These are phyloP conservation scores for Podospora didyma DNA, from an alignment of 495 filamentous ascomycete species.

Conservation along the genomic window DNA sequence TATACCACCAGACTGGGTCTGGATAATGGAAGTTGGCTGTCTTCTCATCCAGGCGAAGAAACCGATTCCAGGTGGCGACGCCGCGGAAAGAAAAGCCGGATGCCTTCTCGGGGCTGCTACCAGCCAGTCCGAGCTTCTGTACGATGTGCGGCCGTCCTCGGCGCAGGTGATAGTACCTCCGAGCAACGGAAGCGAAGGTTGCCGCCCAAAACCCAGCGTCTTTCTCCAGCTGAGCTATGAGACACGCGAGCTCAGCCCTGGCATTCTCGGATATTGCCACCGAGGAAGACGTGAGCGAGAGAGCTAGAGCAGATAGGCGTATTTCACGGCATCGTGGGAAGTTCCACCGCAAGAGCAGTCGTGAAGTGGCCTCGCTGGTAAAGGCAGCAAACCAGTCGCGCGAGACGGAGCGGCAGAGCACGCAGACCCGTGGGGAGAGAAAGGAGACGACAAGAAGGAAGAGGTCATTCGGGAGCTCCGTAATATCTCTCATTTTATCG, in stretches of 20 bases:
- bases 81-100: slow-evolving; percentile 40
- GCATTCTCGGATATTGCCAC: slow-evolving; percentile 8
- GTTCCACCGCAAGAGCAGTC: slow-evolving; percentile 45
- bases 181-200: slow-evolving; percentile 50
- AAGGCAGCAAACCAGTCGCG: slow-evolving; percentile 53
- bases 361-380: slow-evolving; percentile 40
- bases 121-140: slow-evolving; percentile 42
- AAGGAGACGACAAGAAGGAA: slow-evolving; percentile 49
- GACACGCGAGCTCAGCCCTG: slow-evolving; percentile 6
- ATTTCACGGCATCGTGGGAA: slow-evolving; percentile 56
- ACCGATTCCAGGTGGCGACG: slow-evolving; percentile 55
- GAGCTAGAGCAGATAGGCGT: slow-evolving; percentile 28
- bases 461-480: slow-evolving; percentile 49
- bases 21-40: slow-evolving; percentile 43
- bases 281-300: slow-evolving; percentile 2
- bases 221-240: background rate
- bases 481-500: slow-evolving; percentile 39
- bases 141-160: slow-evolving; percentile 45
- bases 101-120: slow-evolving; percentile 8
- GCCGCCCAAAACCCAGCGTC: slow-evolving; percentile 28
- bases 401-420: slow-evolving; percentile 55
- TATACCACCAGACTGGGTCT: slow-evolving; percentile 59
- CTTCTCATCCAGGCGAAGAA: slow-evolving; percentile 44
- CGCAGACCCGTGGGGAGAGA: slow-evolving; percentile 47
- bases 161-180: slow-evolving; percentile 54